These are phyloP conservation scores for Fagus crenata DNA, from an alignment of 306 rosid genomes.

Conservation along the genomic window DNA sequence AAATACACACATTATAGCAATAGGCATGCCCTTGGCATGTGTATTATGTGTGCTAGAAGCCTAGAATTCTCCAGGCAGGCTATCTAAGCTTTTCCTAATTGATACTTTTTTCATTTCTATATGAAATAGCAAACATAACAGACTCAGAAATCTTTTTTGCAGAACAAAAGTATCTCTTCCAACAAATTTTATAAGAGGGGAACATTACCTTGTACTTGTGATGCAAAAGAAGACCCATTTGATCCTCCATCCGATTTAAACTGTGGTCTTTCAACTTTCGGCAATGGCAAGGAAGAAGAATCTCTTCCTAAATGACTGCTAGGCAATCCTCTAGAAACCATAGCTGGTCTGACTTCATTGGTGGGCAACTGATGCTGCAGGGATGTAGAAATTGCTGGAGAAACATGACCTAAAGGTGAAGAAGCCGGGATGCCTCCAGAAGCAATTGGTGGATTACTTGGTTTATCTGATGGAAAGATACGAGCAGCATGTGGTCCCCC, in stretches of 20 bases:
- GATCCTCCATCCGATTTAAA: conserved; percentile 62
- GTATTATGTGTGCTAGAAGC: not conserved
- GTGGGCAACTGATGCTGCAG: conserved; percentile 54
- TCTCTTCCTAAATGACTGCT: conserved; percentile 70
- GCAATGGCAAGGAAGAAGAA: conserved; percentile 51
- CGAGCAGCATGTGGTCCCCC: conserved; percentile 50
- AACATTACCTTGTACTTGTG: conserved; percentile 72
- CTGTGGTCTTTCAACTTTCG: conserved; percentile 62
- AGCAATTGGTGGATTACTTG: conserved; percentile 41
- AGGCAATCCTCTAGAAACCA: conserved; percentile 60
- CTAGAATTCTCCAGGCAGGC: not conserved
- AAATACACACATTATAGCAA: not conserved
- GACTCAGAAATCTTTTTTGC: not conserved
- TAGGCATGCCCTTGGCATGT: not conserved
- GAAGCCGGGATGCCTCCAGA: conserved; percentile 46
- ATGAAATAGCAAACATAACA: not conserved
- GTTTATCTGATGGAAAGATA: conserved; percentile 54
- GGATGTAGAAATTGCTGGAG: conserved; percentile 49
- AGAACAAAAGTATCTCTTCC: not conserved
- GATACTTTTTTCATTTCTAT: not conserved
- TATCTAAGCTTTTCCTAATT: not conserved
- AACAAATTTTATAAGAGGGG: not conserved
- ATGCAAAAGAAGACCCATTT: conserved; percentile 62
- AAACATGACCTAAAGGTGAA: conserved; percentile 53
- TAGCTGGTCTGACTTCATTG: conserved; percentile 54